Conservation (phyloP, 257 asterid genomes). For the Solanum tarapatanum region DNA sequence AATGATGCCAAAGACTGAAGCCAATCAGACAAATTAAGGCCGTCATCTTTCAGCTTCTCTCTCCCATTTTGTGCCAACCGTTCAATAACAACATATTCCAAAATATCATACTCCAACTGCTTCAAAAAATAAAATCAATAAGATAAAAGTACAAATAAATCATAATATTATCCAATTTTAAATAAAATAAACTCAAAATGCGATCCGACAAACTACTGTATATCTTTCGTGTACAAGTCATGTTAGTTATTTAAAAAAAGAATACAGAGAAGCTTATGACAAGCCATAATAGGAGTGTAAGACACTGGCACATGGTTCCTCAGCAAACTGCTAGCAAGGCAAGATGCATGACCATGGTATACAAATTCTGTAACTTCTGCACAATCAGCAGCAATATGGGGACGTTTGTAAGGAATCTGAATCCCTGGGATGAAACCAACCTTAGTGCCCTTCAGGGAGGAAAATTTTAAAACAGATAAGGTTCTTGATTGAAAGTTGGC, state of each 20-base stretch:
- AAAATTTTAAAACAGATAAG: neutral
- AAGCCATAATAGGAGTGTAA: neutral
- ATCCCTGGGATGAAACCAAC: neutral
- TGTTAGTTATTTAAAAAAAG: neutral
- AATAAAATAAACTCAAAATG: neutral
- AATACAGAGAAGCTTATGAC: neutral
- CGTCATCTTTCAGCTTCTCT: conserved; percentile 96
- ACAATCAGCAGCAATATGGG: neutral
- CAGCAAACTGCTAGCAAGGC: neutral
- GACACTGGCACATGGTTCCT: neutral
- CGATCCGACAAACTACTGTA: neutral
- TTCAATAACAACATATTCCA: conserved; percentile 97
- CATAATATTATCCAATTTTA: neutral
- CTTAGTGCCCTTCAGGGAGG: neutral
- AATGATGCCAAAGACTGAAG: conserved; percentile 98
- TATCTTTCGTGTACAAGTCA: neutral
- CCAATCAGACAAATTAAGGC: conserved; percentile 98
- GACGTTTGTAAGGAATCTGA: neutral
- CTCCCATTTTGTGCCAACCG: conserved; percentile 98
- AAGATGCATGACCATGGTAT: neutral
- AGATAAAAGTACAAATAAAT: neutral
- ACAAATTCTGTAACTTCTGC: neutral
- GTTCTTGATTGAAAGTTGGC: neutral
- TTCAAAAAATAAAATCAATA: conserved; percentile 9
- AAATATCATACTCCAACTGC: conserved; percentile 96